Evolutionary conservation across 1,139 yeast species (phyloP).

Genomic region (Insectozyma bohioensis): DNA sequence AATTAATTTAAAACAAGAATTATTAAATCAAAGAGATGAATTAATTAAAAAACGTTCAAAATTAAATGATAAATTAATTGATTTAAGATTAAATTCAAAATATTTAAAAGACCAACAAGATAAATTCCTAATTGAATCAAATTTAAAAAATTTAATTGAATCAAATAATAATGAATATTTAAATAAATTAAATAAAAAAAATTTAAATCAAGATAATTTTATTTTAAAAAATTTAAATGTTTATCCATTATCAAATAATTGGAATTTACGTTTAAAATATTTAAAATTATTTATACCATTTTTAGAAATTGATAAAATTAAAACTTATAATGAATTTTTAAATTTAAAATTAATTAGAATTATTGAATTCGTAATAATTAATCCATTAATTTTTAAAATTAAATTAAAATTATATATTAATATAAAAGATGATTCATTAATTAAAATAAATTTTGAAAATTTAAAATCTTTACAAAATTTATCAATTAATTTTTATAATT

Average conservation of each 20-base stretch:
- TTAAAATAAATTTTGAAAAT: slow-evolving; percentile 14
- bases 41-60: slow-evolving; percentile 22
- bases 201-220: slow-evolving; percentile 22
- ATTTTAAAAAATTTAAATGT: slow-evolving; percentile 29
- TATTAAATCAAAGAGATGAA: slow-evolving; percentile 21
- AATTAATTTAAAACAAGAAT: slow-evolving; percentile 10
- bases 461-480: slow-evolving; percentile 16
- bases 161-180: slow-evolving; percentile 22
- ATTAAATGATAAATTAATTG: slow-evolving; percentile 22
- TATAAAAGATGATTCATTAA: slow-evolving; percentile 19
- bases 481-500: slow-evolving; percentile 23
- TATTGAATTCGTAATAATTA: slow-evolving; percentile 21
- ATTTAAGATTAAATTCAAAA: slow-evolving; percentile 19
- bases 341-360: slow-evolving; percentile 17
- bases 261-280: slow-evolving; percentile 30
- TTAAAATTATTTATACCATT: slow-evolving; percentile 29
- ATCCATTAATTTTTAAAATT: slow-evolving; percentile 26
- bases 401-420: slow-evolving; percentile 20
- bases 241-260: slow-evolving; percentile 36
- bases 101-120: slow-evolving; percentile 19
- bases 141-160: slow-evolving; percentile 23
- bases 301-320: slow-evolving; percentile 22
- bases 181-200: slow-evolving; percentile 11
- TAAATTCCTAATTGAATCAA: slow-evolving; percentile 16
- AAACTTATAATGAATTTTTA: slow-evolving; percentile 15